Percentiles rank a stretch among this genome's conserved stretches.
Conservation (phyloP, 208 protist species). For the Trypanosoma rangeli region DNA sequence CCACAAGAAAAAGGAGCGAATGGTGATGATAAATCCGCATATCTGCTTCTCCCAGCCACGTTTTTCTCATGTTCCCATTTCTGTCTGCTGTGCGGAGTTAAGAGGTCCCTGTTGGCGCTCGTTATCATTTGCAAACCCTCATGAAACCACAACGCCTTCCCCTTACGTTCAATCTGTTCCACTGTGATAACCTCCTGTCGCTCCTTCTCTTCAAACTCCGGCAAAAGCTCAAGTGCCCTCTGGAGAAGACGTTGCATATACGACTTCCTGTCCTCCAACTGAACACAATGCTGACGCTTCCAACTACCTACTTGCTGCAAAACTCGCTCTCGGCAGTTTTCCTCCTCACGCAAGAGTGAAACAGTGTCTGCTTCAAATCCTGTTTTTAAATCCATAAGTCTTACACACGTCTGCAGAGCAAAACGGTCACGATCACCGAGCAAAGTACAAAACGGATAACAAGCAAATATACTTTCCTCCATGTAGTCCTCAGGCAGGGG, state of each 20-base stretch:
- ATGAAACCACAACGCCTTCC: conserved; percentile 12
- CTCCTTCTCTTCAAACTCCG: conserved; percentile 16
- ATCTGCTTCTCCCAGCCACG: neutral
- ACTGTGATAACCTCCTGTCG: conserved; percentile 12
- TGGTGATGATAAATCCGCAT: neutral
- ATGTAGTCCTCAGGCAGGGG: conserved; percentile 8
- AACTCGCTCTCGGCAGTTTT: conserved; percentile 5
- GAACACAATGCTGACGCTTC: neutral
- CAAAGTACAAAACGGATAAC: conserved; percentile 20
- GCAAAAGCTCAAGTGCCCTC: conserved; percentile 11
- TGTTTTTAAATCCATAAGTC: conserved; percentile 4
- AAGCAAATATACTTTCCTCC: conserved; percentile 10
- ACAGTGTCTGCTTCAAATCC: neutral
- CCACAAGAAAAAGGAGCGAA: neutral
- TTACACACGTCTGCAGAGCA: conserved; percentile 11
- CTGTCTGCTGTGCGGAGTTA: neutral
- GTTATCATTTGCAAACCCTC: neutral
- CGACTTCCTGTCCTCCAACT: neutral
- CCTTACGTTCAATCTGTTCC: conserved; percentile 22
- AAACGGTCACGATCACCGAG: conserved; percentile 17
- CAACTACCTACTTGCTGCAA: neutral
- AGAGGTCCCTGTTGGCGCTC: neutral
- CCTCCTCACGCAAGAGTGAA: conserved; percentile 5
- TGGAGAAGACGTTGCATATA: conserved; percentile 13
- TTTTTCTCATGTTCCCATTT: neutral